Evolutionary conservation across 495 filamentous ascomycete species (phyloP), one percentile per base, ranked within the genome.

Genomic region (Filosporella fistucella): DNA sequence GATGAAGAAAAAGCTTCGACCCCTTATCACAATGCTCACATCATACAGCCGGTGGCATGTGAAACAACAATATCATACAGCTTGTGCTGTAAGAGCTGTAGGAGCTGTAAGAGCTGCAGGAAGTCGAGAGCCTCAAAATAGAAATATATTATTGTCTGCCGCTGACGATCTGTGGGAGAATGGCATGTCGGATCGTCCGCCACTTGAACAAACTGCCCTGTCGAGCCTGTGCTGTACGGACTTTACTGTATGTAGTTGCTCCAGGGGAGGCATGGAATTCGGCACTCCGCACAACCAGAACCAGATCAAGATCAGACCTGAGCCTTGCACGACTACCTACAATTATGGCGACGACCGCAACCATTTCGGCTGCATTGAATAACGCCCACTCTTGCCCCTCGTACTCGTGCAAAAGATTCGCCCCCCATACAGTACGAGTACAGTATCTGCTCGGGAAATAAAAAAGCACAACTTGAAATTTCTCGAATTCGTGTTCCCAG

Each of bases 41-140:
- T n/a, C 6, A 20, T 41, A 37, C 12, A 52, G 34, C 35, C 24
- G 24, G 24, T 32, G 3, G 28, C 42, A 53, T 42, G 35, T 53
- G 50, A 53, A 53, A 53, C 50, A 12, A 34, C 17, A 14, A 29
- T 20, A 35, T 48, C 50, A 53, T 8, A 45, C 50, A 36, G 22
- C 17, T 20, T 23, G 37, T 47, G 50, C 50, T 47, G 25, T 37
- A 47, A 36, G 24, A 35, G 33, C 44, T 47, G 43, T 44, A 43
- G 22, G 18, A 32, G 47, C 24, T 13, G 23, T 37, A 47, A 36
- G 24, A 35, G 33, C 44, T 47, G 43, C 50, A 43, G 22, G 18
- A 32, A 47, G 23, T 13, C 16, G 4, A 37, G 37, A 43, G 43
- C 50, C 50, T 47, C 43, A 38, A 23, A 45, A 24, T 45, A 24